Evolutionary conservation across 768 basidiomycete genomes (phyloP), one percentile per base, ranked within the genome.

Genomic region (Mycena alexandri): DNA sequence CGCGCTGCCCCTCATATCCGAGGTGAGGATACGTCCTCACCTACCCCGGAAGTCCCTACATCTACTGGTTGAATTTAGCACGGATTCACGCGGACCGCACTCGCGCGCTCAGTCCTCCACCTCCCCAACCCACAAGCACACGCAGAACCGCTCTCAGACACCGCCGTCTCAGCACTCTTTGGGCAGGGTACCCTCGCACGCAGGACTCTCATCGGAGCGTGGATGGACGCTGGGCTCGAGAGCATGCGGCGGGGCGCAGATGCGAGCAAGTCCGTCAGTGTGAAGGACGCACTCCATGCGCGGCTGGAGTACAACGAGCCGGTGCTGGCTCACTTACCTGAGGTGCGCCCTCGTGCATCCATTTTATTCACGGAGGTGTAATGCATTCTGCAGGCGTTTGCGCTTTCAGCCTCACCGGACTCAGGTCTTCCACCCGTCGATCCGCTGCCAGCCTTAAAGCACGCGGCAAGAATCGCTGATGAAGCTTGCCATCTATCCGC

Each of bases 81-180:
- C 70, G 93, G 93, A 12, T 95, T 95, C 76, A 90, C 93, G 13
- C 87, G 93, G 21, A 82, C 88, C 33, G 84, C 92, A 0, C 83
- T 94, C 12, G 85, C 92, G 5, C 85, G 80, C 53, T 89, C 93
- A 21, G 92, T 86, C 9, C 82, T 92, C 5, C 75, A 80, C 2
- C 81, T 92, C 2, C 86, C 87, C 8, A 61, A 75, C 33, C 80
- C 83, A 0, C 89, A 89, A 72, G 24, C 82, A 14, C 9, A 38
- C 38, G 10, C 10, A 1, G 79, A 84, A 61, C 92, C 91, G 8
- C 86, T 95, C 22, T 85, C 89, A 0, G 93, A 94, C 63, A 79
- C 82, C 0, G 90, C 92, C 0, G 85, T 95, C 22, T 86, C 89
- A 2, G 85, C 90, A 8, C 80, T 95, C 8, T 95, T 94, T 78